Percentiles rank a stretch among this genome's conserved stretches.
Evolutionary conservation across 1,284 basidiomycete species (phyloP).

Genomic region (Rhodotorula sp.): DNA sequence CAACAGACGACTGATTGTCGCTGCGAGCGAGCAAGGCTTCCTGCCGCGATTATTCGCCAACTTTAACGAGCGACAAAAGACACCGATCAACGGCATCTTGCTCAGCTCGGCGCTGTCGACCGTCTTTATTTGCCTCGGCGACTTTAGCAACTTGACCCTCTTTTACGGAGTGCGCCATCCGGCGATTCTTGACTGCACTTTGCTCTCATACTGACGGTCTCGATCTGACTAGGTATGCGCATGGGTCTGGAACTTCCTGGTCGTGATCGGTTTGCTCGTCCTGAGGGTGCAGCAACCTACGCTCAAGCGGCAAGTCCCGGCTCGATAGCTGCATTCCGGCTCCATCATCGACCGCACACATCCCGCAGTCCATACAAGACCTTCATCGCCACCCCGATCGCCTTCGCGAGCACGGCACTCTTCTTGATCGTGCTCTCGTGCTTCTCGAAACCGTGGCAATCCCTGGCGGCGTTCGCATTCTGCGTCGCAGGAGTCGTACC

Average conservation of each 20-base stretch:
- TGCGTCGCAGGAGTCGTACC: conserved; percentile 35
- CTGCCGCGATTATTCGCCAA: conserved; percentile 77
- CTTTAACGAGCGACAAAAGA: conserved; percentile 69
- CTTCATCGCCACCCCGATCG: conserved; percentile 85
- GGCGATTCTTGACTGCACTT: conserved; percentile 49
- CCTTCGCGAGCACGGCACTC: conserved; percentile 85
- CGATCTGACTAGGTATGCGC: conserved; percentile 62
- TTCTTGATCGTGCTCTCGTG: conserved; percentile 94
- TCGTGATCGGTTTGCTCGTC: conserved; percentile 83
- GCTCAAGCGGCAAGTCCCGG: conserved; percentile 64
- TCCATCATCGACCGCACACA: not conserved
- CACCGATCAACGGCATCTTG: conserved; percentile 77
- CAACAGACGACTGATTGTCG: conserved; percentile 74
- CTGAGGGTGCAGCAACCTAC: conserved; percentile 87
- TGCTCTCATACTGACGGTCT: no score
- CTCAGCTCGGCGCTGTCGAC: conserved; percentile 73
- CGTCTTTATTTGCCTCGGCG: conserved; percentile 76
- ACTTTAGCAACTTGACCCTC: conserved; percentile 61
- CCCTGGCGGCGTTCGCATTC: conserved; percentile 66
- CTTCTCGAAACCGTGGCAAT: conserved; percentile 87
- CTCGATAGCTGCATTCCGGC: not conserved
- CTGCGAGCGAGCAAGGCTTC: conserved; percentile 83
- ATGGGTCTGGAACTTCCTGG: conserved; percentile 89
- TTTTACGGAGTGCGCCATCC: conserved; percentile 64
- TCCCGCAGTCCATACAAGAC: conserved; percentile 78